A percentile compares a stretch with the other conserved stretches of the same genome.
phyloP scores from a whole-genome alignment of 2,329 filamentous ascomycete species.

The Fusarium sp. region DNA sequence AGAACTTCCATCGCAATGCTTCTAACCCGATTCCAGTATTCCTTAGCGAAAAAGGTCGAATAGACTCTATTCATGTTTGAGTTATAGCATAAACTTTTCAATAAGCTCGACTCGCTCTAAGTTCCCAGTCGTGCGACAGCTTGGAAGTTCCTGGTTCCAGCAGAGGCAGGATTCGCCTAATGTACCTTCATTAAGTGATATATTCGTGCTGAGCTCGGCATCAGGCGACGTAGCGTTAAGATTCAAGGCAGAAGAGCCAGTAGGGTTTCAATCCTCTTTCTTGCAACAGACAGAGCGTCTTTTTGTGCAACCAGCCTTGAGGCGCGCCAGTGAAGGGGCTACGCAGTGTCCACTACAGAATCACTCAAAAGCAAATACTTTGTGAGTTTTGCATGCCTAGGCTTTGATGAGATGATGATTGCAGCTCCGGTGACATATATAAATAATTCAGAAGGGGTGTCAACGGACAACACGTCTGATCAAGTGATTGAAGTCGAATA shows the following conservation, averaged over 20 bases:
- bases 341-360: neutral
- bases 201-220: neutral
- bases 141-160: neutral
- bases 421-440: too few species aligned
- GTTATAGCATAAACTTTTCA: neutral
- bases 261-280: neutral
- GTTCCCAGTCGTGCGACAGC: neutral
- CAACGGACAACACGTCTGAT: too few species aligned
- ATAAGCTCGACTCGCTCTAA: neutral
- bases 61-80: neutral
- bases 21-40: neutral
- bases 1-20: neutral
- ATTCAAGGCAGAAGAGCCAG: neutral
- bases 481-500: neutral
- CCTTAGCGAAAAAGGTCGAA: rapidly evolving
- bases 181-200: neutral
- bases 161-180: neutral
- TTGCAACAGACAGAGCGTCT: neutral
- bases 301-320: neutral
- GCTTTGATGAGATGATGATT: too few species aligned
- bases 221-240: too few species aligned
- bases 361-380: neutral
- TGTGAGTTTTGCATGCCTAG: too few species aligned
- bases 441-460: too few species aligned
- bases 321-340: neutral